A percentile compares a stretch with the other conserved stretches of the same genome.
phyloP scores from a whole-genome alignment of 306 rosid genomes.

The Sicyos edulis region DNA sequence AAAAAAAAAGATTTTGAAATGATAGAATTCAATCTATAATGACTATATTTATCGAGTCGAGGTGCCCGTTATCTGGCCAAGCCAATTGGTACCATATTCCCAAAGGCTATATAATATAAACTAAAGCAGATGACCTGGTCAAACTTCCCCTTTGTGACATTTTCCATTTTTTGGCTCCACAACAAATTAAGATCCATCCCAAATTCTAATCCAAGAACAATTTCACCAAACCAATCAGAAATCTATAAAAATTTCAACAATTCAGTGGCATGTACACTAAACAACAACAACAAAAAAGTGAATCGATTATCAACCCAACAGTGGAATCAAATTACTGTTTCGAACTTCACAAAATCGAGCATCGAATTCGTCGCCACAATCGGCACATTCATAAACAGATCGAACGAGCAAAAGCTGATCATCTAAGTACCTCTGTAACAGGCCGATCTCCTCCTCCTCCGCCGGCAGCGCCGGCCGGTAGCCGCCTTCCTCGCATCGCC shows the following conservation, averaged over 20 bases:
- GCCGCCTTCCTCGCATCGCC: slow-evolving; percentile 21
- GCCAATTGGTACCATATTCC: too few species aligned
- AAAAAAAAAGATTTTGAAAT: too few species aligned
- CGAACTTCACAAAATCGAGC: not conserved
- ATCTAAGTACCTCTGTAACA: slow-evolving; percentile 23
- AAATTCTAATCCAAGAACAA: not conserved
- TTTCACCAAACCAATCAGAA: not conserved
- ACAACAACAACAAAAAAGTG: not conserved
- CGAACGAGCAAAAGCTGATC: slow-evolving; percentile 21
- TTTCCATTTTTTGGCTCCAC: too few species aligned
- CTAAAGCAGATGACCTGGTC: too few species aligned
- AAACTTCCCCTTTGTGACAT: too few species aligned
- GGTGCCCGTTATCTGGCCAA: too few species aligned
- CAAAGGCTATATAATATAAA: too few species aligned
- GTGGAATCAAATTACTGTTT: slow-evolving; percentile 4
- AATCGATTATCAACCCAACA: slow-evolving; percentile 12
- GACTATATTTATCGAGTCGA: too few species aligned
- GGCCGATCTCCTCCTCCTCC: not conserved
- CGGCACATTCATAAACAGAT: slow-evolving; percentile 18
- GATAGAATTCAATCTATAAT: too few species aligned
- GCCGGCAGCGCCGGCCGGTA: not conserved
- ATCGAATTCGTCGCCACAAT: not conserved
- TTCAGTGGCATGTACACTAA: not conserved
- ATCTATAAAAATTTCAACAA: not conserved
- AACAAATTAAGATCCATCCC: not conserved